Evolutionary conservation across 2,329 filamentous ascomycete species (phyloP).

Genomic region (Aspergillus sp.): DNA sequence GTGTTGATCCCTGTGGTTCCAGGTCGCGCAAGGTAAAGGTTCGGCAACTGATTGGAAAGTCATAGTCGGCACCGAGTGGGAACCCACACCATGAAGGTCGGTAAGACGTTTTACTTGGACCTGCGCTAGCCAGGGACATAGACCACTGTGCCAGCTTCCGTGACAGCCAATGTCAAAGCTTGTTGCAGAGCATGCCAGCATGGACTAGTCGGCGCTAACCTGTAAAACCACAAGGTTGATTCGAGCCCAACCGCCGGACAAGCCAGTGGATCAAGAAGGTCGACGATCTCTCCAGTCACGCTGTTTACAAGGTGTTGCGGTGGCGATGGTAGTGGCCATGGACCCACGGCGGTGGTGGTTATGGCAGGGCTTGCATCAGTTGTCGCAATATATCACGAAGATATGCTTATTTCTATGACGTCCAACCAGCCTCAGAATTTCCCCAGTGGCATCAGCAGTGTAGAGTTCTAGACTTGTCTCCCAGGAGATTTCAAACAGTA

Average conservation of each 20-base stretch:
- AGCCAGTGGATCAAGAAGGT: background rate
- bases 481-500: background rate
- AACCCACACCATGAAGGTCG: background rate
- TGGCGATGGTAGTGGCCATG: background rate
- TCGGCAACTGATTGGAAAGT: background rate
- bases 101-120: background rate
- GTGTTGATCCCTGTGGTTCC: background rate
- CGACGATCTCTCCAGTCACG: background rate
- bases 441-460: background rate
- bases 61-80: background rate
- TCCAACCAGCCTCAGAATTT: background rate
- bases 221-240: background rate
- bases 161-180: background rate
- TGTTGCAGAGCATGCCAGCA: background rate
- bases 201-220: background rate
- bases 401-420: background rate
- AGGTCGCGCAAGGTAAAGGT: background rate
- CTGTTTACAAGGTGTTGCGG: background rate
- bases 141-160: background rate
- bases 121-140: background rate
- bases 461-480: background rate
- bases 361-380: background rate
- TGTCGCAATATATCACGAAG: background rate
- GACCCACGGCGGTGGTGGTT: background rate
- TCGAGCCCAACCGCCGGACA: background rate